Evolutionary conservation across 768 basidiomycete genomes (phyloP).

Genomic region (Crepidotus variabilis): DNA sequence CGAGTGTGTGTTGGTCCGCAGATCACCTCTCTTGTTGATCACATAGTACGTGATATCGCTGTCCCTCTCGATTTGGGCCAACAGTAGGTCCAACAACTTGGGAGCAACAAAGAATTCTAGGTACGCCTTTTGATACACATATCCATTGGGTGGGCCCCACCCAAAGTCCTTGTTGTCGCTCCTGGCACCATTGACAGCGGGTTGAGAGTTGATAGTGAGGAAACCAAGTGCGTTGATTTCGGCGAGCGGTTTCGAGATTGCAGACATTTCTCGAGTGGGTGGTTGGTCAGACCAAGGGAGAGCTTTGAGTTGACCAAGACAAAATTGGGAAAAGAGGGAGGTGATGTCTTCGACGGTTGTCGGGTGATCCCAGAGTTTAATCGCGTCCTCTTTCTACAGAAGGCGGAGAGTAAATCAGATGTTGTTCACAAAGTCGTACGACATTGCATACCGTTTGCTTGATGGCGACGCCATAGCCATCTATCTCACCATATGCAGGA

Average conservation of each 20-base stretch:
- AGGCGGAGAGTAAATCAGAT: slow-evolving; percentile 2
- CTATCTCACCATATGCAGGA: slow-evolving; percentile 97
- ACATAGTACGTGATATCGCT: slow-evolving; percentile 93
- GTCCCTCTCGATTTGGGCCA: slow-evolving; percentile 82
- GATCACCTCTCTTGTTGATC: slow-evolving; percentile 92
- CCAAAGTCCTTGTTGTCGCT: slow-evolving; percentile 86
- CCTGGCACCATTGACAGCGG: slow-evolving; percentile 85
- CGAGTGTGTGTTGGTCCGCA: slow-evolving; percentile 91
- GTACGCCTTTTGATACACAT: slow-evolving; percentile 95
- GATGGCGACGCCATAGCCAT: slow-evolving; percentile 92
- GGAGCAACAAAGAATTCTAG: slow-evolving; percentile 93
- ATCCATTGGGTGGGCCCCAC: slow-evolving; percentile 93
- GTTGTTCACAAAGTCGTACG: slow-evolving; percentile 1
- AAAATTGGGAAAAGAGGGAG: slow-evolving; percentile 81
- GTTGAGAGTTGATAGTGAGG: slow-evolving; percentile 96
- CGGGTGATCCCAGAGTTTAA: slow-evolving; percentile 87
- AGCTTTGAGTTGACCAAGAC: slow-evolving; percentile 63
- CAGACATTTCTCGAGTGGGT: slow-evolving; percentile 77
- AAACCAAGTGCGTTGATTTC: slow-evolving; percentile 90
- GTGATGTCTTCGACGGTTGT: slow-evolving; percentile 60
- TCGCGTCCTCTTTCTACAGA: slow-evolving; percentile 76
- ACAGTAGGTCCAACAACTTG: slow-evolving; percentile 63
- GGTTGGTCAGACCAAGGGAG: slow-evolving; percentile 95
- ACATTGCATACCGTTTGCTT: slow-evolving; percentile 67
- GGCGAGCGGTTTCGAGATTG: slow-evolving; percentile 76